Base-by-base conservation (phyloP, 2,329 filamentous ascomycete species). In the Stagonosporopsis vannaccii region DNA sequence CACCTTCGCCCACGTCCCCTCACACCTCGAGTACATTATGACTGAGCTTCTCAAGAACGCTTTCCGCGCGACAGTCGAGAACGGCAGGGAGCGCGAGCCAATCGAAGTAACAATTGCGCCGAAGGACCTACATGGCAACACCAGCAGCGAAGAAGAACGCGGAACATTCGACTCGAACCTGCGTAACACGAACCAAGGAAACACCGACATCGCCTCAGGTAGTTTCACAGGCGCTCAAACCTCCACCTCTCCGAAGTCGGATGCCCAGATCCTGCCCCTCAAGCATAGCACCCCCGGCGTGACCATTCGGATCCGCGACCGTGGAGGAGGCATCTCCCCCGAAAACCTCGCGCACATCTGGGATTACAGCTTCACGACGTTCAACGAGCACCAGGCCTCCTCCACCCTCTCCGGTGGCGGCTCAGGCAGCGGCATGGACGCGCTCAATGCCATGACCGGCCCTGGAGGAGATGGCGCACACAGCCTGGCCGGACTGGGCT, bases 291-390 rank as follows among this genome's bases (percentile, higher is more conserved):
- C 84, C 0, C 91, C 93, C 0, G 93, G 92, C 33, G 92, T 99
- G 12, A 98, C 95, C 0, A 96, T 99, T 66, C 87, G 95, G 22
- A 97, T 99, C 65, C 88, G 95, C 8, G 95, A 99, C 73, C 88
- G 92, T n/a, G 95, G 95, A 45, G 94, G 94, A 37, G 95, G 95
- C 32, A 98, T 99, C 52, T 85, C 87, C 0, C 91, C 93, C 0
- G 90, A 93, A 15, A 88, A 95, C 25, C 79, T 95, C 30, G 87
- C 89, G 4, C 89, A 94, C 64, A 93, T 99, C 56, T 99, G 95
- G 93, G 93, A 92, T 6, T 99, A 98, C 75, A 95, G 91, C 60
- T 99, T 97, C 75, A 97, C 94, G 19, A 99, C 95, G 0, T 98
- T 98, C 76, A 89, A 86, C 53, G 91, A 91, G 20, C 84, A 88